phyloP scores from a whole-genome alignment of 2,329 filamentous ascomycete genomes.

The Teratosphaeria zuluensis region DNA sequence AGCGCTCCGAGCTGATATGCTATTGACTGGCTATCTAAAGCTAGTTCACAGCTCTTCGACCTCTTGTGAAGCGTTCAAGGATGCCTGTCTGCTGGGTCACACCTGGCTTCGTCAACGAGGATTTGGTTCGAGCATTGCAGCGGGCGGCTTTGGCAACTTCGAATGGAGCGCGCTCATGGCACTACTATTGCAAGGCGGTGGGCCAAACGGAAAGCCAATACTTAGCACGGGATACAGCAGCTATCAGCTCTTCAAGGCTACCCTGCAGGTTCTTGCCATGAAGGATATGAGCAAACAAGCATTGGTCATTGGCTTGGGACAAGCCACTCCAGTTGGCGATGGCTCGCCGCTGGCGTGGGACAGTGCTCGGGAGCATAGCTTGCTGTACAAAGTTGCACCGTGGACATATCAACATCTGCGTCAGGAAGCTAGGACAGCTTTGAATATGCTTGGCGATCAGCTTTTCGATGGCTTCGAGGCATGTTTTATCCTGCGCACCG shows the following conservation, averaged over 20 bases:
- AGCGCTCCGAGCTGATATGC: conserved; percentile 67
- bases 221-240: conserved; percentile 75
- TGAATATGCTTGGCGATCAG: conserved; percentile 65
- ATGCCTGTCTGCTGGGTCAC: conserved; percentile 77
- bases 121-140: conserved; percentile 57
- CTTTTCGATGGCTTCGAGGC: conserved; percentile 71
- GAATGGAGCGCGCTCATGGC: conserved; percentile 81
- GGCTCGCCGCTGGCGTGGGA: conserved; percentile 68
- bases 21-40: conserved; percentile 64
- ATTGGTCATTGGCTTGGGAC: conserved; percentile 36
- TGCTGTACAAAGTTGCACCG: conserved; percentile 80
- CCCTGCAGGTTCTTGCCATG: conserved; percentile 73
- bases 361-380: conserved; percentile 60
- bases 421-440: conserved; percentile 63
- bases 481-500: conserved; percentile 61
- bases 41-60: conserved; percentile 60
- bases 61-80: conserved; percentile 62
- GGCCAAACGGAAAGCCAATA: conserved; percentile 58
- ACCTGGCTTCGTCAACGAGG: conserved; percentile 86
- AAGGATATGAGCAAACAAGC: conserved; percentile 60
- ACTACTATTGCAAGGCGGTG: conserved; percentile 68
- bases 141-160: conserved; percentile 84
- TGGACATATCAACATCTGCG: conserved; percentile 72
- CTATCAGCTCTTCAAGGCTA: conserved; percentile 90
- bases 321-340: conserved; percentile 29